phyloP scores from a whole-genome alignment of 1,139 yeast species.

The Debaryomyces sp. region DNA sequence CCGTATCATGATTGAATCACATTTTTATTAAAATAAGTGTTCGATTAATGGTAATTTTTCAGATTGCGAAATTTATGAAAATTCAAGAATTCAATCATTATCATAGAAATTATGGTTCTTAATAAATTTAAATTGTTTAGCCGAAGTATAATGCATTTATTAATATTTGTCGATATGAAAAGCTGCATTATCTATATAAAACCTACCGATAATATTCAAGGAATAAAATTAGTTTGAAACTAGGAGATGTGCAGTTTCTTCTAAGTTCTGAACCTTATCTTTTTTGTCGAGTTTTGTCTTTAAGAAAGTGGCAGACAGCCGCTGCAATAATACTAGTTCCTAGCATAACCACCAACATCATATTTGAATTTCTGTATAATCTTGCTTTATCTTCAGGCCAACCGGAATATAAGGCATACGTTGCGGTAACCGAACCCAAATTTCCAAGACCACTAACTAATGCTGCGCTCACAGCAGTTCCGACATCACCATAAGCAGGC shows the following conservation, averaged over 20 bases:
- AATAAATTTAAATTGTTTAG: no score
- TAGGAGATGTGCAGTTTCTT: not conserved
- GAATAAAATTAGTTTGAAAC: no score
- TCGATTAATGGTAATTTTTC: no score
- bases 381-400: slow-evolving; percentile 79
- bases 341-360: slow-evolving; percentile 79
- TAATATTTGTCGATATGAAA: no score
- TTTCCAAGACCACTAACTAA: slow-evolving; percentile 85
- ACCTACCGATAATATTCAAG: no score
- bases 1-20: no score
- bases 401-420: slow-evolving; percentile 82
- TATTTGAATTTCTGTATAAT: slow-evolving; percentile 68
- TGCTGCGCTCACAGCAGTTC: slow-evolving; percentile 82
- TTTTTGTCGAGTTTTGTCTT: slow-evolving; percentile 22
- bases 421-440: slow-evolving; percentile 81
- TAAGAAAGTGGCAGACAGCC: slow-evolving; percentile 37
- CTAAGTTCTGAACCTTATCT: not conserved
- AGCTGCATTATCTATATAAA: no score
- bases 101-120: no score
- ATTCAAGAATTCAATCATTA: no score
- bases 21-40: no score
- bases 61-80: not conserved
- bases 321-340: slow-evolving; percentile 67
- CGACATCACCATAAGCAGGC: slow-evolving; percentile 76
- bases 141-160: no score